Conservation (phyloP, 495 filamentous ascomycete genomes). For the Staphylotrichum longicolle region DNA sequence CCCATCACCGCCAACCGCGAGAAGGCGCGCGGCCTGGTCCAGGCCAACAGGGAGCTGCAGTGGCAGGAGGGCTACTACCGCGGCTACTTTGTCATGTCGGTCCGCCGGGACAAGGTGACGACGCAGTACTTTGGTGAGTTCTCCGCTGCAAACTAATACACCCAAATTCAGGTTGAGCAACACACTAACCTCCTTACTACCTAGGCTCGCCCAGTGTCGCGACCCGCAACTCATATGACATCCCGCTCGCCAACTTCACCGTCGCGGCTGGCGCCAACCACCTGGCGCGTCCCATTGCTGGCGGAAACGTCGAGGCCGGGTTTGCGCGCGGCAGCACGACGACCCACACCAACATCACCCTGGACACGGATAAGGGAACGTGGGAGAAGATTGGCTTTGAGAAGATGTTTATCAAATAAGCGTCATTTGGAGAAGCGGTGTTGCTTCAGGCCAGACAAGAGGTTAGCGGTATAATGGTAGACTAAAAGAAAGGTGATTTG, state of each 20-base stretch:
- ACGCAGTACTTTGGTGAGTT: constrained; percentile 54
- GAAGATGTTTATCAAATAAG: constrained; percentile 20
- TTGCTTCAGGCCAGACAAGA: too few relatives aligned
- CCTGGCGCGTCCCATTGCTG: constrained; percentile 45
- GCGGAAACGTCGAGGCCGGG: constrained; percentile 46
- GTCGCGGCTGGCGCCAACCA: constrained; percentile 55
- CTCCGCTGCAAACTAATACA: too few relatives aligned
- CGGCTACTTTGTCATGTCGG: constrained; percentile 56
- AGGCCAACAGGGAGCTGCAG: constrained; percentile 55
- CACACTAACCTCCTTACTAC: background rate
- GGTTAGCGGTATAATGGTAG: too few relatives aligned
- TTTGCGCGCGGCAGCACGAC: constrained; percentile 48
- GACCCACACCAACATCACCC: constrained; percentile 45
- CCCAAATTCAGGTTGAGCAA: too few relatives aligned
- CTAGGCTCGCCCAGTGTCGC: constrained; percentile 33
- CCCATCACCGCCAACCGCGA: constrained; percentile 44
- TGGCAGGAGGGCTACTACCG: constrained; percentile 66
- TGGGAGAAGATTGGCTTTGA: constrained; percentile 26
- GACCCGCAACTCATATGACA: constrained; percentile 50
- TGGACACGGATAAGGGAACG: constrained; percentile 44
- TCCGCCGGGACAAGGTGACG: constrained; percentile 49
- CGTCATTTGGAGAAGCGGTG: background rate
- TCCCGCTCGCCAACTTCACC: constrained; percentile 61
- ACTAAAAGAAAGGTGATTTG: too few relatives aligned
- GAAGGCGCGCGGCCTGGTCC: constrained; percentile 43